Conservation (phyloP, 139 green algal genomes). For the Asterochloris erici region DNA sequence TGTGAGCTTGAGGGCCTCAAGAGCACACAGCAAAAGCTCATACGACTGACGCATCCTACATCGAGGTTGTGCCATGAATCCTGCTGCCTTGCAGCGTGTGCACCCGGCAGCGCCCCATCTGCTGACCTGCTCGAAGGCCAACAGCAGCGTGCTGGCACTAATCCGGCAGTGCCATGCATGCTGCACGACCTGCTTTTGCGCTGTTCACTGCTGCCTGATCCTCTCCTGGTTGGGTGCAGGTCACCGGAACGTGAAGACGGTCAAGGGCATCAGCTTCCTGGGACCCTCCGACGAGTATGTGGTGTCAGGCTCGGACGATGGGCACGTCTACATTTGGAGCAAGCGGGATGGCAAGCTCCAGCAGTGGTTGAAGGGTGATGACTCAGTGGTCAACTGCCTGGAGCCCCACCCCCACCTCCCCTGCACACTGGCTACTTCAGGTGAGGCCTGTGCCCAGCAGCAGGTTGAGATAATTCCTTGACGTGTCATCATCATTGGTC, state of each 20-base stretch:
- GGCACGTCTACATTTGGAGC: constrained; percentile 67
- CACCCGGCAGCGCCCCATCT: no score
- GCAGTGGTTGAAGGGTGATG: constrained; percentile 32
- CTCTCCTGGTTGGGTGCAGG: constrained; percentile 28
- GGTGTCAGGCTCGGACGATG: constrained; percentile 61
- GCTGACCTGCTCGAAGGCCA: no score
- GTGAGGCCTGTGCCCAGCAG: not conserved
- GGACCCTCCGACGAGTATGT: constrained; percentile 45
- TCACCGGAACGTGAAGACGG: constrained; percentile 55
- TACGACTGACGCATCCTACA: no score
- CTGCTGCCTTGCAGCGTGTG: no score
- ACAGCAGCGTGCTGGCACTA: no score
- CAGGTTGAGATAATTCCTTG: no score
- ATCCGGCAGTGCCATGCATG: no score
- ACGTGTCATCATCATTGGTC: no score
- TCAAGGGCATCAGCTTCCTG: constrained; percentile 54
- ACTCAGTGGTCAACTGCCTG: constrained; percentile 49
- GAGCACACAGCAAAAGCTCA: no score
- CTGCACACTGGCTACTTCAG: constrained; percentile 36
- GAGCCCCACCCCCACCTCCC: constrained; percentile 47
- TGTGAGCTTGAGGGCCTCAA: no score
- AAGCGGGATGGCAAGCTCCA: constrained; percentile 29
- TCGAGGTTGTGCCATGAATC: no score
- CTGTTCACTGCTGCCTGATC: constrained; percentile 1
- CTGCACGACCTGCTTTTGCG: not conserved